Evolutionary conservation across 805 yeast genomes (phyloP).

Genomic region (Starmerella floricola): DNA sequence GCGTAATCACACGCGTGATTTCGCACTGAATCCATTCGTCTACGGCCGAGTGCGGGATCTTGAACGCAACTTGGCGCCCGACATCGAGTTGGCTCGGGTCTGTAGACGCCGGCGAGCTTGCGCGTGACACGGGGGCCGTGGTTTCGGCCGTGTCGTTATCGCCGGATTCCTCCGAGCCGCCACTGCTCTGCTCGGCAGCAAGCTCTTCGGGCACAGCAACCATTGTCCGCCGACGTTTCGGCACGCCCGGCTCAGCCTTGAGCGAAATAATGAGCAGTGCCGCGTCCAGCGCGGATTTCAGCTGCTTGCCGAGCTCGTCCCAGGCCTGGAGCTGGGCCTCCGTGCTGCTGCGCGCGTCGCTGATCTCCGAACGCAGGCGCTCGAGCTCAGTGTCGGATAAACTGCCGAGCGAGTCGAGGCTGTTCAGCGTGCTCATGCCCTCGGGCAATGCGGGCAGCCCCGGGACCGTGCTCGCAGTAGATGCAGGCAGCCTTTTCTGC

Average conservation of each 20-base stretch:
- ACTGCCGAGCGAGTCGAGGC: constrained; percentile 8
- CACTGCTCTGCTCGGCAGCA: background rate
- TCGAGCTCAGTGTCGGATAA: constrained; percentile 9
- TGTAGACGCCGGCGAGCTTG: background rate
- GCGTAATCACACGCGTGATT: constrained; percentile 63
- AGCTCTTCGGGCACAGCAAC: background rate
- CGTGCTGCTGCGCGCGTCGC: background rate
- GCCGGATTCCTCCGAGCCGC: constrained; percentile 3
- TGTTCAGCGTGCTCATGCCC: constrained; percentile 7
- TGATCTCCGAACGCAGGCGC: constrained; percentile 4
- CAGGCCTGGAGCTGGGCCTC: constrained; percentile 11
- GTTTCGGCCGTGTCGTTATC: background rate
- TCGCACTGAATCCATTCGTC: constrained; percentile 95
- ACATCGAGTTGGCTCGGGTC: constrained; percentile 30
- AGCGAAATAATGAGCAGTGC: constrained; percentile 18
- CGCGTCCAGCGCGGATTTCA: constrained; percentile 22
- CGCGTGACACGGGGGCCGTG: too few species aligned
- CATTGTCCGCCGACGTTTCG: constrained; percentile 18
- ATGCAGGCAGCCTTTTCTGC: constrained; percentile 12
- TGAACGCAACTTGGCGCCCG: constrained; percentile 82
- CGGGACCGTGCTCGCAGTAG: constrained; percentile 5
- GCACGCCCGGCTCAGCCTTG: constrained; percentile 14
- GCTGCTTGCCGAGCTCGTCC: constrained; percentile 19
- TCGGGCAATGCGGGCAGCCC: constrained; percentile 12
- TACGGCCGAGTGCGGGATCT: constrained; percentile 54